Base-by-base conservation (phyloP, 2,329 filamentous ascomycete species). In the Aspergillus uvarum region DNA sequence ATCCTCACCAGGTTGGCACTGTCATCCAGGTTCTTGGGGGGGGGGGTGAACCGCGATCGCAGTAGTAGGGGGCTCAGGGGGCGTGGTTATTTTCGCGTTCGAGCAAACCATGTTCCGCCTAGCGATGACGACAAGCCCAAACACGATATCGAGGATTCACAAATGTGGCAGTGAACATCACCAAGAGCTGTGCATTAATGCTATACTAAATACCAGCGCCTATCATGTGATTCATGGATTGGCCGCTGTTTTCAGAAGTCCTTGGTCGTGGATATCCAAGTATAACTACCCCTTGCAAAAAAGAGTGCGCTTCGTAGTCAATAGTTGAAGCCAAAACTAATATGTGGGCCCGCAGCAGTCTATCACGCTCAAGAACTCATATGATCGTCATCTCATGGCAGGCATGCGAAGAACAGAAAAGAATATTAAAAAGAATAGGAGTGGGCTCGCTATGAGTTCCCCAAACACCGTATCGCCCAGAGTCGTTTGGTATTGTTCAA, bases 371-470 rank as follows among this genome's bases (percentile, higher is more conserved):
- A 62, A 49, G 52, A 58, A 54, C 32, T 58, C 56, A 48, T 65
- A 56, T 47, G 65, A 59, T 64, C 65, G 57, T 65, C 56, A 51
- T 59, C 59, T 63, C 62, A 52, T 64, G 60, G 52, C 44, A 50
- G 35, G 44, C 38, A 32, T 32, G 26, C 56, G 38, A 58, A 50
- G 51, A 59, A 48, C 22, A 53, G 42, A 47, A 42, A 55, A 53
- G n/a, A 59, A 52, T 47, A 48, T 52, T 47, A 22, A n/a, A n/a
- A 58, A 48, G 44, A 52, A 14, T 51, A 29, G 21, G 6, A 47
- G 48, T 8, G 38, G 14, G 31, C n/a, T 54, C 48, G 42, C 42
- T 24, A 44, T 53, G 53, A 48, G 42, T 12, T 29, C 24, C 53
- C 31, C 31, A 42, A 59, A 59, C 56, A 59, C 51, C 51, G 51